Evolutionary conservation across 208 protist genomes (phyloP).

Genomic region (Wallacemonas sp.): DNA sequence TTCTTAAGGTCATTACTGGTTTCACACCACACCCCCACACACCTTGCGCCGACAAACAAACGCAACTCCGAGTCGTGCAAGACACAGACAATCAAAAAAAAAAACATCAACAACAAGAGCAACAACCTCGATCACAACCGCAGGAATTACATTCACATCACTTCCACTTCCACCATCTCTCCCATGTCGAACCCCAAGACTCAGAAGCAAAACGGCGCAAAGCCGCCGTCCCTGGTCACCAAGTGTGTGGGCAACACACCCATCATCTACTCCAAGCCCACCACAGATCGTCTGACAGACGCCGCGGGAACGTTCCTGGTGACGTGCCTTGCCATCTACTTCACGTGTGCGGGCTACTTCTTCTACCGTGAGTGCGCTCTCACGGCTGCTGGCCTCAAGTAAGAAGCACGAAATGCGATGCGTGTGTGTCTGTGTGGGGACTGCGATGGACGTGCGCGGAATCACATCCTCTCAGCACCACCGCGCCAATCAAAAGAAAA

Average conservation of each 20-base stretch:
- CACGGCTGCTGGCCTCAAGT: not conserved
- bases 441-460: too few species aligned
- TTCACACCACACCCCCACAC: too few species aligned
- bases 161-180: not conserved
- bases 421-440: too few species aligned
- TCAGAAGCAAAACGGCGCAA: not conserved
- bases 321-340: constrained; percentile 74
- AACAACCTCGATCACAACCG: too few species aligned
- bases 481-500: constrained; percentile 13
- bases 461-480: not conserved
- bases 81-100: too few species aligned
- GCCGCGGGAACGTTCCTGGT: constrained; percentile 72
- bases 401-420: too few species aligned
- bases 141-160: too few species aligned
- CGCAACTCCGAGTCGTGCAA: too few species aligned
- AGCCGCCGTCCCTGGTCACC: constrained; percentile 20
- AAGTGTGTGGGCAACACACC: constrained; percentile 61
- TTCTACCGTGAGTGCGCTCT: constrained; percentile 73
- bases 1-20: constrained; percentile 9
- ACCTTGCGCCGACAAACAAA: too few species aligned
- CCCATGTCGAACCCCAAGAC: constrained; percentile 6
- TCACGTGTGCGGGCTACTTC: constrained; percentile 70
- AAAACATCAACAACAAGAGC: constrained; percentile 8
- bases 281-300: constrained; percentile 66
- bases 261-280: constrained; percentile 62